phyloP scores from a whole-genome alignment of 257 asterid species.

The Mitragyna speciosa region DNA sequence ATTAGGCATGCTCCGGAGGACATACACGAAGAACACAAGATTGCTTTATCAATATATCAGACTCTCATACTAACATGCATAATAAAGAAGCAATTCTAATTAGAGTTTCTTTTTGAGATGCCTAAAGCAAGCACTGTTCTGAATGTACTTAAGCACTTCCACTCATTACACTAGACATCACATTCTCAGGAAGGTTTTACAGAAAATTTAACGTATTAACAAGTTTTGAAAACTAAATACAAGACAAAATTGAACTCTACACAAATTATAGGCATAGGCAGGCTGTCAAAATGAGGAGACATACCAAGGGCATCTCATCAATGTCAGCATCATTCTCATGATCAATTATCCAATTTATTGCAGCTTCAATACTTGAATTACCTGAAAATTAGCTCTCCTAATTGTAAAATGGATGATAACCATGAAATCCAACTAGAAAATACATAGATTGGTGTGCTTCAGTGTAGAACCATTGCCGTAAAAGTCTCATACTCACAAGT shows the following conservation, averaged over 20 bases:
- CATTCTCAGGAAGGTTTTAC: not conserved
- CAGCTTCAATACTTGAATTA: conserved; percentile 66
- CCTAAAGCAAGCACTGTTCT: not conserved
- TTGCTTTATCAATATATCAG: too few species aligned
- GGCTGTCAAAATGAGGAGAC: conserved; percentile 18
- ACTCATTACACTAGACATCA: not conserved
- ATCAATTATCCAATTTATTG: conserved; percentile 64
- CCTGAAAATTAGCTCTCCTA: conserved; percentile 36
- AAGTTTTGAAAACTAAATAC: not conserved
- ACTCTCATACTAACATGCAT: too few species aligned
- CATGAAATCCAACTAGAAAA: not conserved
- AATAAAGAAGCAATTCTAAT: too few species aligned
- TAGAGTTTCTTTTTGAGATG: not conserved
- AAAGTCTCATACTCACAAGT: not conserved
- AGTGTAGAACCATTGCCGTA: too few species aligned
- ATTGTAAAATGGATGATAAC: not conserved
- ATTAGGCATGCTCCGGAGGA: not conserved
- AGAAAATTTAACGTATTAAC: not conserved
- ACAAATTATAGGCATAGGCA: not conserved
- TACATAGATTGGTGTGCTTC: not conserved
- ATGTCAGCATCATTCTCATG: conserved; percentile 46
- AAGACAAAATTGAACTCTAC: not conserved
- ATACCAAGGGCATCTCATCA: conserved; percentile 47
- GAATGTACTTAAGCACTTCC: not conserved
- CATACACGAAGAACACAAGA: too few species aligned